Conservation (phyloP, 2,329 filamentous ascomycete genomes). For the Fusarium temperatum region DNA sequence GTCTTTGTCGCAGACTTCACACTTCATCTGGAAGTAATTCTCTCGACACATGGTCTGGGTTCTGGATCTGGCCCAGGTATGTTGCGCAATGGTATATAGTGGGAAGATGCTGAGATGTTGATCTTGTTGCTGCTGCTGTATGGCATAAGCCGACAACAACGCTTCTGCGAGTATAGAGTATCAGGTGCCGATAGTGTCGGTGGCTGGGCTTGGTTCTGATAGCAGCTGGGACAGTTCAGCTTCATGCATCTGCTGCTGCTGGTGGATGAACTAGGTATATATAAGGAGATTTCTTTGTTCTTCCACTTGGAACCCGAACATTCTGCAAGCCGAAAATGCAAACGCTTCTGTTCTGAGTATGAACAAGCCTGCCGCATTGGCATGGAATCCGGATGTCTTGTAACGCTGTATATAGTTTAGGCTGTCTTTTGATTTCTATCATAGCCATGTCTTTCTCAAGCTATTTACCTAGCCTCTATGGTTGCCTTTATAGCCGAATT, state of each 20-base stretch:
- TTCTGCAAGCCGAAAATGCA: rapidly evolving
- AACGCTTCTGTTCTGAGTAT: background rate
- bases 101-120: background rate
- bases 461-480: no score
- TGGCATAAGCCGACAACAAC: rapidly evolving
- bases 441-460: no score
- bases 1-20: background rate
- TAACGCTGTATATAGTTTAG: background rate
- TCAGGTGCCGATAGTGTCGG: no score
- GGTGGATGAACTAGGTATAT: background rate
- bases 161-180: background rate
- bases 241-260: background rate
- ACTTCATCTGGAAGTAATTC: background rate
- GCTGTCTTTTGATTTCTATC: background rate
- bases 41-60: background rate
- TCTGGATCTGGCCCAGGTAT: background rate
- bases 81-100: background rate
- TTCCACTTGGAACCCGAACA: background rate
- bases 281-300: background rate
- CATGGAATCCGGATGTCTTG: background rate
- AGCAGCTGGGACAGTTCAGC: background rate
- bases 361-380: background rate
- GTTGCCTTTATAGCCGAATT: background rate
- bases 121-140: background rate
- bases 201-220: background rate